These are phyloP conservation scores for Nissolia schottii DNA, from an alignment of 306 rosid species.

Conservation along the genomic window DNA sequence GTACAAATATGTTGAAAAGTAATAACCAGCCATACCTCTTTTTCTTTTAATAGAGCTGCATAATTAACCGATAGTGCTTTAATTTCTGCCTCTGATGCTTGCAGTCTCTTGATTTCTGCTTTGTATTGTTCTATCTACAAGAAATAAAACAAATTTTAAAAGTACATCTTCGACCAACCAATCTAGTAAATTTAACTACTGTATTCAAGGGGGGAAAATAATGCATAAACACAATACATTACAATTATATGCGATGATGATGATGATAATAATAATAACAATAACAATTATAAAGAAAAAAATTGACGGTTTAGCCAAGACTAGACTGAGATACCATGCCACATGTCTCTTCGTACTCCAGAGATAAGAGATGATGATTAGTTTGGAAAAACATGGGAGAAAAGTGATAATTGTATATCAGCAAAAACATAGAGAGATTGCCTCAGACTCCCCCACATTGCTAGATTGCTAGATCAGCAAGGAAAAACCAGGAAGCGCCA, in stretches of 20 bases:
- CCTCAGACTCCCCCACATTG: no score
- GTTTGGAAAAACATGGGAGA: background rate
- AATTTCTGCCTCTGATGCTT: conserved; percentile 89
- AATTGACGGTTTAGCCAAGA: background rate
- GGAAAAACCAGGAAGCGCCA: background rate
- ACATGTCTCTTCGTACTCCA: background rate
- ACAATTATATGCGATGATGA: background rate
- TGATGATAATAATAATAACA: no score
- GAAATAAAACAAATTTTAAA: conserved; percentile 8
- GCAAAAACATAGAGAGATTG: background rate
- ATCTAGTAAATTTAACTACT: background rate
- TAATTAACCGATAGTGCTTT: conserved; percentile 86
- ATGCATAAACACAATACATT: background rate
- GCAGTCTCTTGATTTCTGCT: conserved; percentile 82
- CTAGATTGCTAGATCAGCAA: no score
- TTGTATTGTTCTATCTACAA: conserved; percentile 70
- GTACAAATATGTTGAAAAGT: background rate
- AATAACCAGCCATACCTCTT: conserved; percentile 53
- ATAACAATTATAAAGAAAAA: background rate
- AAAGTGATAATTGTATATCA: background rate
- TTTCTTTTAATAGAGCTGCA: conserved; percentile 87
- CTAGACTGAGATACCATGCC: background rate
- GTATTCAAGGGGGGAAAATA: background rate
- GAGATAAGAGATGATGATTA: background rate
- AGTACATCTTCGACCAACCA: background rate